Base-by-base conservation (phyloP, 371 early-diverging fungal species). In the Rhizopus stolonifer region DNA sequence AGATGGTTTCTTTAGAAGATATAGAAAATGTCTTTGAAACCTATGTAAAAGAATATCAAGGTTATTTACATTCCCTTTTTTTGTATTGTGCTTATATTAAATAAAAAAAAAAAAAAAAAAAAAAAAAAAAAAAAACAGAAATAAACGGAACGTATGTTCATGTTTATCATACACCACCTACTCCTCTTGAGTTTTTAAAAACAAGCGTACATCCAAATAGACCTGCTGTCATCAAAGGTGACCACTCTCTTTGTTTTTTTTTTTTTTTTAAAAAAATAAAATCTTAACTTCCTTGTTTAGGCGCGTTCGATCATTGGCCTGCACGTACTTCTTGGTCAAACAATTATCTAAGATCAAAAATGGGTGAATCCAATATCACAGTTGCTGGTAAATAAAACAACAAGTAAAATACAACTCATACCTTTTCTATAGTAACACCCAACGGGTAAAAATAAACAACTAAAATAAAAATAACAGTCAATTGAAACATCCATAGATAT, bases 271-370 rank as follows among this genome's bases (percentile, higher is more conserved):
- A 4, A 1, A 7, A 4, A 1, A 33, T 36, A n/a, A 23, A 11
- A 11, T 23, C 3, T 14, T 10, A 42, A n/a, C 36, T 1, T n/a
- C 21, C 13, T 21, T 43, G 10, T 13, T 17, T 45, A 73, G 69
- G 58, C 26, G 72, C 68, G 1, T 57, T 71, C 51, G 56, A 67
- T 23, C 65, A 78, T 31, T 90, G 87, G 87, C 82, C 83, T 3
- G 90, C 90, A 0, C 55, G 72, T 43, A 56, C 60, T 7, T 52
- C 71, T 44, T 89, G 90, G 90, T 76, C 77, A 10, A 77, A 79
- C 42, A 80, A 77, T 0, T 87, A 90, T 54, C 56, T 90, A 6
- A 46, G 69, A 5, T 42, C 60, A 2, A 67, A 53, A 11, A 59
- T 87, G 52, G 79, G 75, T 14, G 65, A 76, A 2, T 54, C 64